These are phyloP conservation scores for Berberis thunbergii DNA, from an alignment of 164 flowering plant species.

Conservation along the genomic window DNA sequence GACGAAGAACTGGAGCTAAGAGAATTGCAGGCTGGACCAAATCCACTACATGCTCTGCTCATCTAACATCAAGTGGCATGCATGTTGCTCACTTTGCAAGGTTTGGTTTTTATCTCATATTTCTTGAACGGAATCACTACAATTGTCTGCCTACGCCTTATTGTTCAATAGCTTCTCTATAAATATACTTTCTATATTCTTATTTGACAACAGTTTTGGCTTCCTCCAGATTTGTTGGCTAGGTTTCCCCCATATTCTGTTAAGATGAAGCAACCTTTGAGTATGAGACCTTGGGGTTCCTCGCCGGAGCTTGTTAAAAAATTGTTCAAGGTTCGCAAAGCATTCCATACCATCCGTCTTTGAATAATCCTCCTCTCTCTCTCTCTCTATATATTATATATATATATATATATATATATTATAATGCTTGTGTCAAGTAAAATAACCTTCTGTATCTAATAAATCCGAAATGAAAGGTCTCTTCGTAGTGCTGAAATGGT, in stretches of 20 bases:
- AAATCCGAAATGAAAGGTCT: too few relatives aligned
- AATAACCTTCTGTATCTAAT: too few relatives aligned
- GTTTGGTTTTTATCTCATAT: constrained; percentile 21
- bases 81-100: constrained; percentile 87
- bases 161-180: too few relatives aligned
- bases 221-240: constrained; percentile 57
- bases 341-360: background rate
- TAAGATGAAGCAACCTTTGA: constrained; percentile 75
- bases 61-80: constrained; percentile 35
- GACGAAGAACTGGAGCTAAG: constrained; percentile 91
- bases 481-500: too few relatives aligned
- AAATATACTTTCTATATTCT: background rate
- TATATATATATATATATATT: too few relatives aligned
- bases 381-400: too few relatives aligned
- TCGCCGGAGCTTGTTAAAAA: constrained; percentile 70
- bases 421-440: too few relatives aligned
- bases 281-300: constrained; percentile 74
- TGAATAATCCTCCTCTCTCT: background rate
- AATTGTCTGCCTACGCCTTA: too few relatives aligned
- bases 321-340: constrained; percentile 63
- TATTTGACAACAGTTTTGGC: constrained; percentile 13
- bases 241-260: constrained; percentile 86
- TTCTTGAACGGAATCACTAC: background rate
- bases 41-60: constrained; percentile 59
- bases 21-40: constrained; percentile 64